Evolutionary conservation across 2,329 filamentous ascomycete species (phyloP).

Genomic region (Colletotrichum sp.): DNA sequence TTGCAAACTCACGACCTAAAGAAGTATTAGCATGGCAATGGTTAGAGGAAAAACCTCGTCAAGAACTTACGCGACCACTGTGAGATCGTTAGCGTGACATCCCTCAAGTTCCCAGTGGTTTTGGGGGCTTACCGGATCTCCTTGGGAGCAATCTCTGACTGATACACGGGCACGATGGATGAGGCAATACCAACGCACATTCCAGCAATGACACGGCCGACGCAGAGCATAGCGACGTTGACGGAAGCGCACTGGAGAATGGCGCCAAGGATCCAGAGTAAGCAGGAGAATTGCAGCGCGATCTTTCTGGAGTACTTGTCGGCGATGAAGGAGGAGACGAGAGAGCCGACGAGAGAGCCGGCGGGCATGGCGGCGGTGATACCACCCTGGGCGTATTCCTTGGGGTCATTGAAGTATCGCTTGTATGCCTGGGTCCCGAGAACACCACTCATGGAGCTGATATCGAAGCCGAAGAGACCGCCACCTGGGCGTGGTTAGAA

Average conservation of each 20-base stretch:
- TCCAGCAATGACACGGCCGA: slow-evolving; percentile 74
- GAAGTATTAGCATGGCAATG: background rate
- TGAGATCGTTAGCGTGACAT: background rate
- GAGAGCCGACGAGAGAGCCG: slow-evolving; percentile 68
- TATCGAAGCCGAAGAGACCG: slow-evolving; percentile 80
- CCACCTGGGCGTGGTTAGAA: slow-evolving; percentile 53
- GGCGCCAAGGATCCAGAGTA: slow-evolving; percentile 57
- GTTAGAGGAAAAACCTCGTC: background rate
- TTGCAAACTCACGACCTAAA: slow-evolving; percentile 46
- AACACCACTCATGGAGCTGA: slow-evolving; percentile 74
- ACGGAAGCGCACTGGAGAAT: slow-evolving; percentile 66
- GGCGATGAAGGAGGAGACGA: slow-evolving; percentile 55
- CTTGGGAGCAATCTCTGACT: slow-evolving; percentile 68
- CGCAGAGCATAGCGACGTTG: slow-evolving; percentile 74
- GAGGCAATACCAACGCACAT: slow-evolving; percentile 77
- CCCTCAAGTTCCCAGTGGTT: background rate
- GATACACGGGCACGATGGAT: slow-evolving; percentile 73
- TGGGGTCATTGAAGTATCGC: slow-evolving; percentile 71
- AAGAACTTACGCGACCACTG: background rate
- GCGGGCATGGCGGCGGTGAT: slow-evolving; percentile 79
- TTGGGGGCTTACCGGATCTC: slow-evolving; percentile 44
- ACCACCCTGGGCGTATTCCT: slow-evolving; percentile 65
- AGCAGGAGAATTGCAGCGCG: slow-evolving; percentile 53
- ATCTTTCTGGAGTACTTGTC: slow-evolving; percentile 55
- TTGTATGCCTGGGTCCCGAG: slow-evolving; percentile 73